Evolutionary conservation across 1,284 basidiomycete species (phyloP).

Genomic region (Anthracocystis setariae): DNA sequence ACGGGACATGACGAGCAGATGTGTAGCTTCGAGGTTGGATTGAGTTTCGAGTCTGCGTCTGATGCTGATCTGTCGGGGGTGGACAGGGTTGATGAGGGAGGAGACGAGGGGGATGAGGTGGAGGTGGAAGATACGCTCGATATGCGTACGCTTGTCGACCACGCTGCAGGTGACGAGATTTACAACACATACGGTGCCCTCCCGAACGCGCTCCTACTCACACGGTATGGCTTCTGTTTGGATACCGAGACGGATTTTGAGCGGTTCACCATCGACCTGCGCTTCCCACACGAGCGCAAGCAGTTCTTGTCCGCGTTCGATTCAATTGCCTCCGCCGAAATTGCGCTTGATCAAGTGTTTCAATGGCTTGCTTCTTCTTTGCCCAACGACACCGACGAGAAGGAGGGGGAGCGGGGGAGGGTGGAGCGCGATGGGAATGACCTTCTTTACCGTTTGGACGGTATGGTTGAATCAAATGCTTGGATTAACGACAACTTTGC

Average conservation of each 20-base stretch:
- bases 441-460: neutral
- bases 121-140: slow-evolving; percentile 51
- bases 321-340: neutral
- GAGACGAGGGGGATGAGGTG: neutral
- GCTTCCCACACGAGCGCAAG: slow-evolving; percentile 28
- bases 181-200: slow-evolving; percentile 62
- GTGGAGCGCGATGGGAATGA: slow-evolving; percentile 1
- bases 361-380: neutral
- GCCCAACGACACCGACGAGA: neutral
- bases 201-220: slow-evolving; percentile 54
- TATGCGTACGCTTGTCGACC: slow-evolving; percentile 35
- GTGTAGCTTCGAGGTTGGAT: neutral
- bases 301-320: slow-evolving; percentile 14
- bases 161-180: slow-evolving; percentile 28
- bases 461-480: neutral
- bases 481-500: slow-evolving; percentile 3
- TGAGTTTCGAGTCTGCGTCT: too few relatives aligned
- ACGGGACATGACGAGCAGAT: slow-evolving; percentile 29
- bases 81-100: neutral
- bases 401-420: slow-evolving; percentile 3
- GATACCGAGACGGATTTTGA: slow-evolving; percentile 59
- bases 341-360: neutral
- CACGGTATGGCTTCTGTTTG: slow-evolving; percentile 60
- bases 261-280: slow-evolving; percentile 49
- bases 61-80: slow-evolving; percentile 17